Conservation (phyloP, 176 grass and related monocot genomes). For the Aechmea fasciata region DNA sequence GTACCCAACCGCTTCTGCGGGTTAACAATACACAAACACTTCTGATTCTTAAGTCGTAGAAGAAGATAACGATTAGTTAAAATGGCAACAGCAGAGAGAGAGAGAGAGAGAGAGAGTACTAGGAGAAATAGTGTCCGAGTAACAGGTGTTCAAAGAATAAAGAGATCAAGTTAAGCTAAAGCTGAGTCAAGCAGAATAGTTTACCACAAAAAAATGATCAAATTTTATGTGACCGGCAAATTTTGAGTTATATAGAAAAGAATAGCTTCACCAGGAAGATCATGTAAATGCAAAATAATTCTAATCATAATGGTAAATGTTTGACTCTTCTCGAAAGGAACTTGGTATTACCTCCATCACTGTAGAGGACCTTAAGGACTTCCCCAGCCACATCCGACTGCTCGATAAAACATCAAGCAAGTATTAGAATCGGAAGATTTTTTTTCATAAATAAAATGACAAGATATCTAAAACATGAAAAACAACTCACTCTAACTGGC, state of each 20-base stretch:
- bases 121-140: too few species aligned
- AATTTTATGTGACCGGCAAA: too few species aligned
- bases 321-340: too few species aligned
- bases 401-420: background rate
- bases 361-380: constrained; percentile 34
- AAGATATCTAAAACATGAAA: background rate
- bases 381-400: constrained; percentile 39
- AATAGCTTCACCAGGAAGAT: too few species aligned
- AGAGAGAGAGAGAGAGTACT: background rate
- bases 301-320: too few species aligned
- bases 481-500: constrained; percentile 31
- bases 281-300: too few species aligned
- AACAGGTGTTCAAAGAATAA: too few species aligned
- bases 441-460: background rate
- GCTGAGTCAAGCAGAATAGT: too few species aligned
- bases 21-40: constrained; percentile 1
- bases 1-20: constrained; percentile 35
- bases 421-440: constrained; percentile 2
- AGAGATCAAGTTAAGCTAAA: too few species aligned
- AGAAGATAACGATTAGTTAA: background rate
- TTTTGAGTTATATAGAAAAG: too few species aligned
- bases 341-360: constrained; percentile 35
- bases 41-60: background rate
- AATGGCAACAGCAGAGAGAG: too few species aligned
- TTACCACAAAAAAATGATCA: too few species aligned